Evolutionary conservation across 495 filamentous ascomycete species (phyloP), one percentile per base, ranked within the genome.

Genomic region (Penicillium atrosanguineum): DNA sequence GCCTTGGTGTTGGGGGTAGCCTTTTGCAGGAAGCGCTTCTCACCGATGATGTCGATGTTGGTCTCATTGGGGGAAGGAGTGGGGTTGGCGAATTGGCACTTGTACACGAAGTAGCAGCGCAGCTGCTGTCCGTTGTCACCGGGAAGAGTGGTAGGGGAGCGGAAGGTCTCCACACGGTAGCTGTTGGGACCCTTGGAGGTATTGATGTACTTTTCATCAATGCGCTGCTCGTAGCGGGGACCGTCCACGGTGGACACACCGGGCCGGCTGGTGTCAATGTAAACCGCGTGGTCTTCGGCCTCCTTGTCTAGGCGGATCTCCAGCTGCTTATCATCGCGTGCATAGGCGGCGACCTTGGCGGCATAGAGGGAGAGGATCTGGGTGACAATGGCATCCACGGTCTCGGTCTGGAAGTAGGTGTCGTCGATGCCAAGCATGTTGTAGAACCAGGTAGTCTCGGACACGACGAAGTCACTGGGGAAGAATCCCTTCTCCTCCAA

Each of bases 61-160:
- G 90, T 96, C 81, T 97, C 95, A 43, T 85, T 80, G 3, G 84
- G 83, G 21, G 73, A 72, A 0, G 84, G 82, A 58, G 78, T 80
- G 26, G 90, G 85, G 57, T 90, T 87, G 57, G 84, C 87, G 65
- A 97, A 98, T 61, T 87, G 81, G 68, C 92, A 96, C 72, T 96
- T 88, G 71, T 98, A 98, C 49, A 97, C 91, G 65, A 98, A 98
- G 76, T 98, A 98, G 75, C 94, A 98, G 50, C 94, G 88, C 39
- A 98, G 78, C 50, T 93, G 87, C 46, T 91, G 84, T 65, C 90
- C 86, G 48, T 74, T 61, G 52, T 87, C 84, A 11, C 87, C 87
- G 3, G 90, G 91, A n/a, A 87, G 76, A 19, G 79, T 68, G 46
- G 80, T 85, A 2, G 79, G 75, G 0, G 94, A 97, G 44, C 94